phyloP scores from a whole-genome alignment of 306 rosid genomes.

The Inga oerstediana region DNA sequence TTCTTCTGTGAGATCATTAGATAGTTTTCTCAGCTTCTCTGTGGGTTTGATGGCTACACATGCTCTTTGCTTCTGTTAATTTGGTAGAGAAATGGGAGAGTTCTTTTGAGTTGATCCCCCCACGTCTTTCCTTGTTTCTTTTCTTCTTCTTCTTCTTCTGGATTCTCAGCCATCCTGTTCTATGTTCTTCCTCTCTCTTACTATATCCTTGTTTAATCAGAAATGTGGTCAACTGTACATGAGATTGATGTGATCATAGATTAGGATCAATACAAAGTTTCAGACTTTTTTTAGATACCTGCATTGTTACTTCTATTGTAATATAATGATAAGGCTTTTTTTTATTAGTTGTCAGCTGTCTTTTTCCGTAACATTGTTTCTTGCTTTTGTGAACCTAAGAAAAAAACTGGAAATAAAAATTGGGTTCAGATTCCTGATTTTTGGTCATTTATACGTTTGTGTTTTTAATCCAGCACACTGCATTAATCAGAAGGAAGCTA shows the following conservation, averaged over 20 bases:
- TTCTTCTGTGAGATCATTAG: constrained; percentile 6
- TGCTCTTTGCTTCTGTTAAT: too few species aligned
- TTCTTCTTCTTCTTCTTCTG: background rate
- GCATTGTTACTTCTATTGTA: background rate
- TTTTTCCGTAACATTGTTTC: constrained; percentile 26
- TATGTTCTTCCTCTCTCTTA: background rate
- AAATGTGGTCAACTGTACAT: background rate
- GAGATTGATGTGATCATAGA: constrained; percentile 6
- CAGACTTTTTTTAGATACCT: constrained; percentile 11
- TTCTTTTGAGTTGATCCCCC: background rate
- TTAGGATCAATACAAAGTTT: constrained; percentile 7
- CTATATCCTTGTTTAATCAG: constrained; percentile 6
- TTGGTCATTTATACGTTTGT: constrained; percentile 30
- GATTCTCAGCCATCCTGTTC: background rate
- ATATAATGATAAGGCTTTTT: background rate
- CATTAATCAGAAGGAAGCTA: constrained; percentile 37
- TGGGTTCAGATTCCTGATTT: constrained; percentile 20
- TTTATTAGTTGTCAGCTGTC: constrained; percentile 11
- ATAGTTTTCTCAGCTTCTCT: constrained; percentile 14
- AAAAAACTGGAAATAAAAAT: background rate
- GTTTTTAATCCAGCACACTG: constrained; percentile 38
- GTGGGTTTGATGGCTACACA: background rate
- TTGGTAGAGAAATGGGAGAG: background rate
- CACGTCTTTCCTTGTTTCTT: background rate
- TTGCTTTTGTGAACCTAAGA: constrained; percentile 5